These are phyloP conservation scores for Coleophoma crateriformis DNA, from an alignment of 2,329 filamentous ascomycete species.

Conservation along the genomic window DNA sequence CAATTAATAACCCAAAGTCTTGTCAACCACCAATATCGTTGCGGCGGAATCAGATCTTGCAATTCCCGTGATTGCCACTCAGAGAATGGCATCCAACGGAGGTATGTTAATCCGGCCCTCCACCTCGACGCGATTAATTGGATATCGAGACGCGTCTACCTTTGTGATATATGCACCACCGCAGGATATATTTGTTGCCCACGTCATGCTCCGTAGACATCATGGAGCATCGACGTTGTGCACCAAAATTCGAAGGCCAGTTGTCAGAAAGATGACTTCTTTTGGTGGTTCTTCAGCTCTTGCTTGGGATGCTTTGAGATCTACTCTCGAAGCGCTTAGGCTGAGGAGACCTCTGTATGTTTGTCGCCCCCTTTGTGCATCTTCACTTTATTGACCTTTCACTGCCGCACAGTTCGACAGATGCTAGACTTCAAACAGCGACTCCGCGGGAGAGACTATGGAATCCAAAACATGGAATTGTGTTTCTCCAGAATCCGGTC, in stretches of 20 bases:
- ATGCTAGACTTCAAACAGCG: conserved; percentile 2
- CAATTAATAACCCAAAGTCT: too few species aligned
- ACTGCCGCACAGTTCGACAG: conserved; percentile 5
- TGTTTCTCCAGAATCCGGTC: conserved; percentile 24
- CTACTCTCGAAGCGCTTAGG: conserved; percentile 8
- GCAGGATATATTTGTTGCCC: conserved; percentile 8
- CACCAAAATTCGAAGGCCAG: conserved; percentile 17
- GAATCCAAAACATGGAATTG: conserved; percentile 32
- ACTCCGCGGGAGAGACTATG: conserved; percentile 23
- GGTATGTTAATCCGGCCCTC: neutral
- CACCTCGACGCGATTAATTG: conserved; percentile 6
- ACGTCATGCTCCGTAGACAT: conserved; percentile 27
- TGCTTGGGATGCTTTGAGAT: conserved; percentile 12
- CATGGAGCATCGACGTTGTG: conserved; percentile 28
- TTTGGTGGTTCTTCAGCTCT: conserved; percentile 11
- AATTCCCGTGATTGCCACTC: neutral
- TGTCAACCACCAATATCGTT: neutral
- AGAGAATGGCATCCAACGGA: neutral
- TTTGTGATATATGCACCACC: conserved; percentile 3
- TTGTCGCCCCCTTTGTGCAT: neutral
- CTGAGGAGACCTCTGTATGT: conserved; percentile 16
- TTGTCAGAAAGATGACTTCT: conserved; percentile 13
- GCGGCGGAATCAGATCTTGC: neutral
- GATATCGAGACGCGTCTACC: conserved; percentile 18
- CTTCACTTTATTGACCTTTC: neutral